A percentile compares a stretch with the other conserved stretches of the same genome.
These are phyloP conservation scores for Ceratobasidium sp. DNA, from an alignment of 1,284 basidiomycete genomes.

Conservation along the genomic window DNA sequence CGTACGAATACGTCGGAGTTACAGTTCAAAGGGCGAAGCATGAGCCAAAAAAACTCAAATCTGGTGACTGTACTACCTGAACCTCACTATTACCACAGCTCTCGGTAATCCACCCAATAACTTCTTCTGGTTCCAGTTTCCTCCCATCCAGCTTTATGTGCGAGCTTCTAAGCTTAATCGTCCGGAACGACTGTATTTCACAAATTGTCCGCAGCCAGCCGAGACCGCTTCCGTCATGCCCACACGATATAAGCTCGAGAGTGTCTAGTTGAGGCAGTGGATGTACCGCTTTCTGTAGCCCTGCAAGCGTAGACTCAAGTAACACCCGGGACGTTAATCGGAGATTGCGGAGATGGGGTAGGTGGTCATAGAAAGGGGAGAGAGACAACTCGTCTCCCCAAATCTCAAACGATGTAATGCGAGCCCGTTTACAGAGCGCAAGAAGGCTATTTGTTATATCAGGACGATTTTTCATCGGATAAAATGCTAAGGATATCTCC, in stretches of 20 bases:
- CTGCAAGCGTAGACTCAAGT: neutral
- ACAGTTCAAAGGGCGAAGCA: too few relatives aligned
- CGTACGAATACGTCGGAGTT: too few relatives aligned
- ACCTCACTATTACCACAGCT: too few relatives aligned
- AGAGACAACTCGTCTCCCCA: neutral
- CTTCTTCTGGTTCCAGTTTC: neutral
- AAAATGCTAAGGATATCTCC: neutral
- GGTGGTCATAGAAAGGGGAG: neutral
- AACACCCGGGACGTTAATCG: neutral
- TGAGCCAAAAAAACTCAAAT: too few relatives aligned
- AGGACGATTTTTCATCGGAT: neutral
- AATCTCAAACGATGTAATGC: neutral
- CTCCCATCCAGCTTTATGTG: neutral
- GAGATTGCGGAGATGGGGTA: neutral
- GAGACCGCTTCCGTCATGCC: neutral
- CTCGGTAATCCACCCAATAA: neutral
- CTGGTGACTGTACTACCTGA: too few relatives aligned
- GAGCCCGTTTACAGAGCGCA: neutral
- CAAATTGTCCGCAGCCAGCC: neutral
- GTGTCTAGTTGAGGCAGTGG: constrained; percentile 9
- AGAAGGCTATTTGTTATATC: neutral
- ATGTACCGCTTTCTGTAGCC: neutral
- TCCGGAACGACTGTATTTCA: neutral
- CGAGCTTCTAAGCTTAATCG: neutral
- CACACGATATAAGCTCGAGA: constrained; percentile 8